These are phyloP conservation scores for Austroboletus novae-zelandiae DNA, from an alignment of 1,284 basidiomycete species.

Conservation along the genomic window DNA sequence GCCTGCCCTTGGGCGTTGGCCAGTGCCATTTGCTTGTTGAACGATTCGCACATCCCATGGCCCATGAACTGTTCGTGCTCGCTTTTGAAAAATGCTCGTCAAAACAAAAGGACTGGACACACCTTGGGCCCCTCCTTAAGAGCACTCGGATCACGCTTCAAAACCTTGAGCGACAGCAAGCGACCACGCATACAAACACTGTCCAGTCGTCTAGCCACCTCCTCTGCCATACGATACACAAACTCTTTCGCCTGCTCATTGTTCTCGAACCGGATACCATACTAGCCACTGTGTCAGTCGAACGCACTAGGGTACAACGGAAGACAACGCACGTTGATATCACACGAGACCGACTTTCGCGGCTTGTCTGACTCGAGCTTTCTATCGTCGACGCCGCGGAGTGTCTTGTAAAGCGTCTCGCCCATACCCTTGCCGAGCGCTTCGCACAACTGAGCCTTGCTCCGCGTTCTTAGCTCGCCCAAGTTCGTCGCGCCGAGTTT, in stretches of 20 bases:
- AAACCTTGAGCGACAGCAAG: slow-evolving; percentile 81
- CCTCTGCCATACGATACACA: slow-evolving; percentile 70
- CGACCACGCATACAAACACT: slow-evolving; percentile 67
- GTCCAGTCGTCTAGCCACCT: slow-evolving; percentile 71
- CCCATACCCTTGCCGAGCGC: slow-evolving; percentile 83
- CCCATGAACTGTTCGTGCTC: slow-evolving; percentile 73
- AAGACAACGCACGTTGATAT: slow-evolving; percentile 74
- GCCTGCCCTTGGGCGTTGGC: slow-evolving; percentile 59
- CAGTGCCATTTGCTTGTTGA: slow-evolving; percentile 72
- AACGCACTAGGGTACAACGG: neutral
- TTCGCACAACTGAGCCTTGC: slow-evolving; percentile 63
- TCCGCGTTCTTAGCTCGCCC: slow-evolving; percentile 63
- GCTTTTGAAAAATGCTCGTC: too few relatives aligned
- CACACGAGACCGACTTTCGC: slow-evolving; percentile 85
- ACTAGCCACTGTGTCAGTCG: slow-evolving; percentile 46
- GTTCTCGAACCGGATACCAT: slow-evolving; percentile 91
- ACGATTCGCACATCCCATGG: slow-evolving; percentile 84
- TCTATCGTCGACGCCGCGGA: slow-evolving; percentile 82
- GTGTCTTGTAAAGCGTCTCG: slow-evolving; percentile 79
- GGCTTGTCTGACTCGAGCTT: slow-evolving; percentile 80
- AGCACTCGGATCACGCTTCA: slow-evolving; percentile 84
- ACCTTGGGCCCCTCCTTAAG: slow-evolving; percentile 94
- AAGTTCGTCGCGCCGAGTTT: slow-evolving; percentile 75
- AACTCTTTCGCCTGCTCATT: slow-evolving; percentile 80
- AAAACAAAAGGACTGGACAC: slow-evolving; percentile 6